Evolutionary conservation across 1,284 basidiomycete species (phyloP), one percentile per base, ranked within the genome.

Genomic region (Hypsizygus ulmarius): DNA sequence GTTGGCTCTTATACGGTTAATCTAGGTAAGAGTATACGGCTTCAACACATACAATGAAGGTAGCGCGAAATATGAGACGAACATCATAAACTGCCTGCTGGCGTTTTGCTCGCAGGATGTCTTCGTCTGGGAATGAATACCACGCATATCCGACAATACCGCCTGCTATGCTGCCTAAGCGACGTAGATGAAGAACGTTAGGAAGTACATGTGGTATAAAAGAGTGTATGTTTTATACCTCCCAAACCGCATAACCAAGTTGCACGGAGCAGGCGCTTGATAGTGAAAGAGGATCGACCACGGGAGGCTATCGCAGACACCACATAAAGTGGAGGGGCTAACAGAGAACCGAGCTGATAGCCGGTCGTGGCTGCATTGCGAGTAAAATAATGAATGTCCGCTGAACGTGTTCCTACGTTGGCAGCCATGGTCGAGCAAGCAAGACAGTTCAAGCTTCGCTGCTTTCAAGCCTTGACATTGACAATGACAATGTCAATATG

Each of bases 161-260:
- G 37, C 62, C 59, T 5, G 57, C 59, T 38, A 53, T 57, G 14
- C 62, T 56, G 40, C 71, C 72, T 73, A 45, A 15, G 51, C 21
- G 21, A 25, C 7, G 3, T 8, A 35, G 15, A 25, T 18, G 27
- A 33, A 19, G n/a, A 42, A 51, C 18, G 11, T 41, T 3, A 41
- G 21, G 21, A 39, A 37, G 39, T 18, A 38, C 34, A 28, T 12
- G 45, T 19, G 21, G 2, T 8, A 46, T 25, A 38, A 15, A 4
- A 30, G 30, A 43, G 37, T 19, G 44, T 37, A 36, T 27, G 19
- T 39, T 21, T 60, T 68, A 34, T 57, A 80, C 85, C 85, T 45
- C 66, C 64, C 29, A 75, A 64, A 29, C 86, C 83, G 32, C 82
- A 82, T 5, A 82, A 55, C 85, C 85, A 89, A 7, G 83, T 84